Evolutionary conservation across 1,284 basidiomycete genomes (phyloP).

Genomic region (Ustilago tritici): DNA sequence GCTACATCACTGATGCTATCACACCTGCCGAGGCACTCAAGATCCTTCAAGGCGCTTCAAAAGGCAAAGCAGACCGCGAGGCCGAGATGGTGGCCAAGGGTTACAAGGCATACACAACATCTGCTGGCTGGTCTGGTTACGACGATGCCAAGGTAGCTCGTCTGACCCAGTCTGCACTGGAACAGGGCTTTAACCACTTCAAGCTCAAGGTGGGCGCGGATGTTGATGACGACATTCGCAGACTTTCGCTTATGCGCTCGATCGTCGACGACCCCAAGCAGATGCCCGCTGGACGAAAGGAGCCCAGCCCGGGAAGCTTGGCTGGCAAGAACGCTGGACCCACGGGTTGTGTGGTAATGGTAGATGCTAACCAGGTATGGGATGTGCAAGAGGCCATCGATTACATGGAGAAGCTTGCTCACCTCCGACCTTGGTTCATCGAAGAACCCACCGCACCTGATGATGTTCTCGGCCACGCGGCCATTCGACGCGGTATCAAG

Average conservation of each 20-base stretch:
- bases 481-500: conserved; percentile 82
- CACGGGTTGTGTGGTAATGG: conserved; percentile 92
- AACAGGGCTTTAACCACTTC: conserved; percentile 74
- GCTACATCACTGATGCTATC: conserved; percentile 91
- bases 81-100: conserved; percentile 71
- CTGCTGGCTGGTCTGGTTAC: conserved; percentile 80
- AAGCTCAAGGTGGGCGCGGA: conserved; percentile 91
- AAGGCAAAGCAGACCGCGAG: conserved; percentile 77
- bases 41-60: conserved; percentile 82
- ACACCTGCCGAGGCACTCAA: conserved; percentile 88
- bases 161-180: conserved; percentile 85
- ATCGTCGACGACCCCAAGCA: conserved; percentile 79
- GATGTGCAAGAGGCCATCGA: conserved; percentile 92
- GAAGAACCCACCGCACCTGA: conserved; percentile 54
- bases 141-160: conserved; percentile 88
- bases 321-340: conserved; percentile 89
- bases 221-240: conserved; percentile 83
- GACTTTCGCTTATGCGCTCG: conserved; percentile 86
- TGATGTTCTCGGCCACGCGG: conserved; percentile 75
- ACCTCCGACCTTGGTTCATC: conserved; percentile 92
- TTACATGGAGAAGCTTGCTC: conserved; percentile 83
- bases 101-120: conserved; percentile 94
- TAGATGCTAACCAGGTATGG: conserved; percentile 97
- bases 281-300: conserved; percentile 46
- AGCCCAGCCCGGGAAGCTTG: conserved; percentile 34